Conservation (phyloP, 805 yeast species). For the Candida dajiaensis region DNA sequence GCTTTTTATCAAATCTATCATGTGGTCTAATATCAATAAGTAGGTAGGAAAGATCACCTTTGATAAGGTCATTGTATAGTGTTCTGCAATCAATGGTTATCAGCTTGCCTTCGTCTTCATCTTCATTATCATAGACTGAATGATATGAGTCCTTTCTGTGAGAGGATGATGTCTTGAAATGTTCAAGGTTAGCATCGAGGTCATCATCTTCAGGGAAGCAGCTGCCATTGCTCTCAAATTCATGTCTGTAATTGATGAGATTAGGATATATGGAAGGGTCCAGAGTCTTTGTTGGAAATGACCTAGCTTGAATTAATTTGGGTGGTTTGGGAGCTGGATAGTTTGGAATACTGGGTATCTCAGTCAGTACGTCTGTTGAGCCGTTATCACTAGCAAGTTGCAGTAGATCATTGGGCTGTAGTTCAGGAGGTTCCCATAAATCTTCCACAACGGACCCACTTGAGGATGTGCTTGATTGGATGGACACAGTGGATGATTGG, state of each 20-base stretch:
- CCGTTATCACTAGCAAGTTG: slow-evolving; percentile 24
- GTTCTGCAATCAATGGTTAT: slow-evolving; percentile 30
- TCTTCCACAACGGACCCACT: slow-evolving; percentile 20
- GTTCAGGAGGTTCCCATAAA: slow-evolving; percentile 34
- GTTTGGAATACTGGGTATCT: slow-evolving; percentile 6
- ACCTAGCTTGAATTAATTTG: slow-evolving; percentile 7
- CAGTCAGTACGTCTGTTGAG: slow-evolving; percentile 8
- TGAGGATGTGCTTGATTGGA: slow-evolving; percentile 6
- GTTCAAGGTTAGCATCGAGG: neutral
- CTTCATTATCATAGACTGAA: slow-evolving; percentile 32
- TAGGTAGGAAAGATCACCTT: slow-evolving; percentile 35
- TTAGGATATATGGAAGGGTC: neutral
- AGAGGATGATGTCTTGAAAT: slow-evolving; percentile 6
- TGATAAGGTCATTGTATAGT: slow-evolving; percentile 35
- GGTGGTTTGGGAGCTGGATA: slow-evolving; percentile 13
- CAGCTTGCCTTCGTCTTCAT: slow-evolving; percentile 40
- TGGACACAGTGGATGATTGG: slow-evolving; percentile 1
- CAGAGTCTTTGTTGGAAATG: slow-evolving; percentile 6
- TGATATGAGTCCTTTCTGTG: slow-evolving; percentile 35
- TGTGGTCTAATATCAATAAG: slow-evolving; percentile 36
- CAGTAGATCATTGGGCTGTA: slow-evolving; percentile 34
- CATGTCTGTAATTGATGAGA: neutral
- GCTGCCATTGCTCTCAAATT: neutral
- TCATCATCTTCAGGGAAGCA: neutral
- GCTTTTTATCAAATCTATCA: slow-evolving; percentile 27